A percentile compares a stretch with the other conserved stretches of the same genome.
phyloP scores from a whole-genome alignment of 805 yeast species.

The Teunomyces aglyptinius region DNA sequence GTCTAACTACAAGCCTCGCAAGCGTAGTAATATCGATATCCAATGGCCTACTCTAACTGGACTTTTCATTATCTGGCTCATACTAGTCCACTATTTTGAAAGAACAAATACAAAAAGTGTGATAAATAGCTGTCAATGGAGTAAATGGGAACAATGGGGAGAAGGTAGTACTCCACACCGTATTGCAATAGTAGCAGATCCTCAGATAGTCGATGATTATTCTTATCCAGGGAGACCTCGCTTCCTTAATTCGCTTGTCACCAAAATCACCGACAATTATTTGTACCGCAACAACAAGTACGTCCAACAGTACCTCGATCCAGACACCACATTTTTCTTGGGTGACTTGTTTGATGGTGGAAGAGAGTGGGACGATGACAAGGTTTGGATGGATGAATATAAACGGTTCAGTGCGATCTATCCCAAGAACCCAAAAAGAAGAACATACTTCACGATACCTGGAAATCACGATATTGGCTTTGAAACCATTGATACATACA shows the following conservation, averaged over 20 bases:
- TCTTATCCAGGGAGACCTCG: constrained; percentile 76
- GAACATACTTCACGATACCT: constrained; percentile 48
- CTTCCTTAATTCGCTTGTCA: constrained; percentile 52
- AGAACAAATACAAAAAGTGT: constrained; percentile 25
- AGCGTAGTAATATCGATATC: neutral
- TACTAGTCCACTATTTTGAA: constrained; percentile 31
- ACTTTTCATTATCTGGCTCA: constrained; percentile 22
- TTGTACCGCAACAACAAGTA: constrained; percentile 71
- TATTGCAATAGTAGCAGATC: constrained; percentile 77
- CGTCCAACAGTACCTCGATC: constrained; percentile 57
- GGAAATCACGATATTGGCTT: constrained; percentile 98
- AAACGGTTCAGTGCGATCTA: constrained; percentile 58
- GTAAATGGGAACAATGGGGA: constrained; percentile 61
- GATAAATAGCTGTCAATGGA: constrained; percentile 49
- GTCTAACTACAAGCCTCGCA: neutral
- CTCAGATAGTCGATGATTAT: constrained; percentile 86
- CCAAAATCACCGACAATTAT: constrained; percentile 69
- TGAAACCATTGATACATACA: constrained; percentile 63
- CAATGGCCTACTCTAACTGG: neutral
- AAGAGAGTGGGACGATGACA: constrained; percentile 70
- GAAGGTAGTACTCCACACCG: constrained; percentile 40
- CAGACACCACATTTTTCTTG: constrained; percentile 73
- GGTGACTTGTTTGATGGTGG: constrained; percentile 98
- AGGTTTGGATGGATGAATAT: constrained; percentile 66
- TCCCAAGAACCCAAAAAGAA: constrained; percentile 48